These are phyloP conservation scores for Saccharomyces kudriavzevii DNA, from an alignment of 805 yeast species.

Conservation along the genomic window DNA sequence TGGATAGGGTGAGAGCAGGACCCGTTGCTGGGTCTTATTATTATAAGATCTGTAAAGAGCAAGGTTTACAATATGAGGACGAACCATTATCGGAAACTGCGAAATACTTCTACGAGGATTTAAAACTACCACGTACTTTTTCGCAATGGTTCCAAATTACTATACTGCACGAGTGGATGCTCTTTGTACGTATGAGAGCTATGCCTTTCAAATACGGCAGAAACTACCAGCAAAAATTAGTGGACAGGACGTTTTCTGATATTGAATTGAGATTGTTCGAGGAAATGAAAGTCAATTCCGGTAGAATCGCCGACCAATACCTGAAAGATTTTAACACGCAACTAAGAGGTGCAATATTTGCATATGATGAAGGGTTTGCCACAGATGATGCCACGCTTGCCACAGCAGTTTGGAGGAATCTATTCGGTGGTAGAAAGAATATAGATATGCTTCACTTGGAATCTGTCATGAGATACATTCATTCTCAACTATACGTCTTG, in stretches of 20 bases:
- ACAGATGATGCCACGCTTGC: slow-evolving; percentile 74
- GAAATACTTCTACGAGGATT: slow-evolving; percentile 73
- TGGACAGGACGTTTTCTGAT: slow-evolving; percentile 83
- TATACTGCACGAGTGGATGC: slow-evolving; percentile 84
- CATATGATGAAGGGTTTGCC: slow-evolving; percentile 86
- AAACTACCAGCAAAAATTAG: slow-evolving; percentile 84
- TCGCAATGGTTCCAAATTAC: slow-evolving; percentile 97
- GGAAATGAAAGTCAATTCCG: slow-evolving; percentile 77
- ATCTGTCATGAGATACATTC: slow-evolving; percentile 80
- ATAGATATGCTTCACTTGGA: slow-evolving; percentile 79
- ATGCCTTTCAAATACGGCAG: slow-evolving; percentile 85
- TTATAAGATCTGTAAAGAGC: slow-evolving; percentile 78
- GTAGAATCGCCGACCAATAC: slow-evolving; percentile 75
- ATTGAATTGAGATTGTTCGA: slow-evolving; percentile 78
- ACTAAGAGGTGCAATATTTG: slow-evolving; percentile 77
- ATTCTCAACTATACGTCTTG: slow-evolving; percentile 82
- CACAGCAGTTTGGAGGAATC: slow-evolving; percentile 80
- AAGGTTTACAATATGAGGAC: slow-evolving; percentile 69
- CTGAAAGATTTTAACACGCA: slow-evolving; percentile 86
- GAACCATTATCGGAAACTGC: slow-evolving; percentile 69
- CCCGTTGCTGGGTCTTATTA: slow-evolving; percentile 88
- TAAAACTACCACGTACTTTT: slow-evolving; percentile 76
- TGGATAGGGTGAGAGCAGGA: slow-evolving; percentile 89
- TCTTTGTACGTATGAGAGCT: slow-evolving; percentile 91
- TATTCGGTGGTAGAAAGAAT: slow-evolving; percentile 77